These are phyloP conservation scores for Mycothermus thermophilus DNA, from an alignment of 495 filamentous ascomycete genomes.

Conservation along the genomic window DNA sequence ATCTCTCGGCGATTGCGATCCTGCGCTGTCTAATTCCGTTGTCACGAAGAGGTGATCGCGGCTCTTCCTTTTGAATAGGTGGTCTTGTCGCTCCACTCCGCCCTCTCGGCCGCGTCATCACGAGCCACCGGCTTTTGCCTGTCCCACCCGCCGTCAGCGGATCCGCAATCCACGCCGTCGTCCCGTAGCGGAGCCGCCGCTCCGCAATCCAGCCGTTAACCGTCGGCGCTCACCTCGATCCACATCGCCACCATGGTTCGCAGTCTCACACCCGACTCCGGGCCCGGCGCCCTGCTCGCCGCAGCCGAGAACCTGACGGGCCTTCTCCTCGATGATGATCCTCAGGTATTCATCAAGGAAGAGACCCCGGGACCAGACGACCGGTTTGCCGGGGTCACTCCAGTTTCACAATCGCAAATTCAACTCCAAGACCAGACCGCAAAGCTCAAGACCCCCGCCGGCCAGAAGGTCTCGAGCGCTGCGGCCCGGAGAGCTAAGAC, in stretches of 20 bases:
- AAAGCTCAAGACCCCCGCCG: background rate
- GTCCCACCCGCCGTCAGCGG: conserved; percentile 1
- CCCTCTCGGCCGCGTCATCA: no score
- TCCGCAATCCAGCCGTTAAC: background rate
- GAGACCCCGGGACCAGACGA: conserved; percentile 9
- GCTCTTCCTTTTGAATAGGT: no score
- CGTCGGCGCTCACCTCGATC: background rate
- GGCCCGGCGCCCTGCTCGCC: conserved; percentile 6
- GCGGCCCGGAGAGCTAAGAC: background rate
- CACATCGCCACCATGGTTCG: conserved; percentile 2
- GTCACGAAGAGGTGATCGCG: no score
- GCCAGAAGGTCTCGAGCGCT: background rate
- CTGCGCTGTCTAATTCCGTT: no score
- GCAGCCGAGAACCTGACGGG: conserved; percentile 9
- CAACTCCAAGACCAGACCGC: background rate
- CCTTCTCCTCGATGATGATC: conserved; percentile 6
- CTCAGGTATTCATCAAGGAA: conserved; percentile 8
- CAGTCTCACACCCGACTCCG: background rate
- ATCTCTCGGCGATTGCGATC: no score
- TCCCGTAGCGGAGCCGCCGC: background rate
- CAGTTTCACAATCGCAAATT: conserved; percentile 2
- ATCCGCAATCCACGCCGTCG: conserved; percentile 3
- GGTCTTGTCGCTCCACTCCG: no score
- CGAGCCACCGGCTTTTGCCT: no score
- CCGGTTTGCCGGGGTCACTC: background rate